Percentiles rank a stretch among this genome's conserved stretches.
Evolutionary conservation across 164 flowering plant genomes (phyloP).

Genomic region (Malania oleifera): DNA sequence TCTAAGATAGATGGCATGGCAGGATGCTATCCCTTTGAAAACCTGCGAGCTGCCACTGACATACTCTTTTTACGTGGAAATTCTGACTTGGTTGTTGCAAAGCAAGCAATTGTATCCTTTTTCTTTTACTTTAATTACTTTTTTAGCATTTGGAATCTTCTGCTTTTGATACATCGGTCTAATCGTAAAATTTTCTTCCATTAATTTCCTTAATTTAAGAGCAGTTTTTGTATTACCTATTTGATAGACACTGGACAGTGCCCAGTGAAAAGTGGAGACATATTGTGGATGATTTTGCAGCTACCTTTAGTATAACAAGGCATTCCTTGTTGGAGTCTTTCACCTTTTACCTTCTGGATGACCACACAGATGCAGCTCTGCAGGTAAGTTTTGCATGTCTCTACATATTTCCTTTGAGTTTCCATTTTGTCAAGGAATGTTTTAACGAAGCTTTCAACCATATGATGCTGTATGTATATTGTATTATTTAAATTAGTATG

Average conservation of each 20-base stretch:
- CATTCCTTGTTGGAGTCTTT: slow-evolving; percentile 79
- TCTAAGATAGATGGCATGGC: slow-evolving; percentile 53
- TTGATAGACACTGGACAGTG: slow-evolving; percentile 81
- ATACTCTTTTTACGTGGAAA: slow-evolving; percentile 77
- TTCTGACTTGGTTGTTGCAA: slow-evolving; percentile 85
- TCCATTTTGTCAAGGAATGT: not conserved
- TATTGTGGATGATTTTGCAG: slow-evolving; percentile 80
- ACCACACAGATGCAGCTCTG: slow-evolving; percentile 67
- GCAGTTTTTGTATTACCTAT: slow-evolving; percentile 81
- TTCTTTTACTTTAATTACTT: too few species aligned
- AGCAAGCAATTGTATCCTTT: slow-evolving; percentile 96
- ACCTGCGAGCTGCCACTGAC: slow-evolving; percentile 71
- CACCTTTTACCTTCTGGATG: slow-evolving; percentile 87
- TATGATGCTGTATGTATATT: not conserved
- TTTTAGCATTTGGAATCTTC: slow-evolving; percentile 1
- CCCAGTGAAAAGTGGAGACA: slow-evolving; percentile 69
- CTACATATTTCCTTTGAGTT: not conserved
- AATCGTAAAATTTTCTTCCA: not conserved
- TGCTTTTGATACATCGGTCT: not conserved
- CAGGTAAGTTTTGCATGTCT: slow-evolving; percentile 41
- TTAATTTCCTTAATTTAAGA: slow-evolving; percentile 39
- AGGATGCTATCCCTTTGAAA: slow-evolving; percentile 86
- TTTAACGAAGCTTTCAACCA: too few species aligned
- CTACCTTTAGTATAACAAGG: slow-evolving; percentile 65
- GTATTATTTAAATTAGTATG: not conserved